Conservation (phyloP, 1,284 basidiomycete genomes). For the Ganoderma sinense region DNA sequence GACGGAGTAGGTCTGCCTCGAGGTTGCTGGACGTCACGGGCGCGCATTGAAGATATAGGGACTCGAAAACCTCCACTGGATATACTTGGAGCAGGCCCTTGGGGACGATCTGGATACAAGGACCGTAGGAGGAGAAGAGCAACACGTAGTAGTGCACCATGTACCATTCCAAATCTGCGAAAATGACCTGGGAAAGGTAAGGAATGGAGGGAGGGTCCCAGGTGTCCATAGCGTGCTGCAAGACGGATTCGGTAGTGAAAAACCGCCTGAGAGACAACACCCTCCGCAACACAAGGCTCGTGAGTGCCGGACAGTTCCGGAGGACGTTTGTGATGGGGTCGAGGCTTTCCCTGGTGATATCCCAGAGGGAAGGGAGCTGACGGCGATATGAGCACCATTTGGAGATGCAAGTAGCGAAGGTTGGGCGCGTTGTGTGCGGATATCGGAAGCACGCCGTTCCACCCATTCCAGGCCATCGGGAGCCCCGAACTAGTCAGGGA, state of each 20-base stretch:
- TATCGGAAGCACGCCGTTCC: not conserved
- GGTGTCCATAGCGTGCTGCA: not conserved
- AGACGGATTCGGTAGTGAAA: not conserved
- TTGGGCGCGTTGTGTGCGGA: not conserved
- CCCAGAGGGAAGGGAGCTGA: not conserved
- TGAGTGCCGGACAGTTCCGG: not conserved
- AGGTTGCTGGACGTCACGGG: not conserved
- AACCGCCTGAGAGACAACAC: not conserved
- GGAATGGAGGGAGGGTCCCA: not conserved
- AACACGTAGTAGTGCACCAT: not conserved
- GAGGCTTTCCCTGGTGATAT: not conserved
- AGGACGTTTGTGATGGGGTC: not conserved
- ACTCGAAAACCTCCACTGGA: not conserved
- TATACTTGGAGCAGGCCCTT: not conserved
- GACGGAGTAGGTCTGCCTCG: not conserved
- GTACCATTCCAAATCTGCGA: not conserved
- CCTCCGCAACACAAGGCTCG: not conserved
- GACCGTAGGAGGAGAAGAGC: not conserved
- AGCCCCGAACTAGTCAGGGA: not conserved
- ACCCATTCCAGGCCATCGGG: not conserved
- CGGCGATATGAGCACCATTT: not conserved
- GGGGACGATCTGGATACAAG: not conserved
- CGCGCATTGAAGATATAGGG: not conserved
- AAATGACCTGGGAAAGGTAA: not conserved
- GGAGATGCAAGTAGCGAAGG: not conserved